These are phyloP conservation scores for Entomortierella lignicola DNA, from an alignment of 192 early-diverging fungal genomes.

Conservation along the genomic window DNA sequence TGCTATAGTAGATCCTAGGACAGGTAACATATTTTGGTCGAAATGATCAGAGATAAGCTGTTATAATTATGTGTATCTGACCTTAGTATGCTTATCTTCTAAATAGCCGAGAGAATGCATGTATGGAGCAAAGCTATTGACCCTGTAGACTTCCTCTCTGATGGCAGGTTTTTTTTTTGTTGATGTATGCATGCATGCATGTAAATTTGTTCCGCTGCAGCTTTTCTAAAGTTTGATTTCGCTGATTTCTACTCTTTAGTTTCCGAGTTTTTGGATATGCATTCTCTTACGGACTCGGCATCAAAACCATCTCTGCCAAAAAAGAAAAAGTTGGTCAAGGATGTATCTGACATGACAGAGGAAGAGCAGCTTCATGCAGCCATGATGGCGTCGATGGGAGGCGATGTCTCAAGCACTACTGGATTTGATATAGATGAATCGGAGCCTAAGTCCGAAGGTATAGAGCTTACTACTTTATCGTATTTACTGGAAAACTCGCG, in stretches of 20 bases:
- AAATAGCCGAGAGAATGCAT: slow-evolving; percentile 81
- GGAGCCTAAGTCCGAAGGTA: slow-evolving; percentile 9
- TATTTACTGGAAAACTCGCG: neutral
- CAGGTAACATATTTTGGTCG: slow-evolving; percentile 62
- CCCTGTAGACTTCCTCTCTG: slow-evolving; percentile 77
- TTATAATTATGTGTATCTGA: neutral
- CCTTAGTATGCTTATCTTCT: neutral
- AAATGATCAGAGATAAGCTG: neutral
- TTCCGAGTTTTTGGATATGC: slow-evolving; percentile 68
- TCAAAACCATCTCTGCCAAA: slow-evolving; percentile 47
- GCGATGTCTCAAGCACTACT: slow-evolving; percentile 32
- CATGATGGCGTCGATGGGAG: slow-evolving; percentile 77
- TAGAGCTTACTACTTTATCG: neutral
- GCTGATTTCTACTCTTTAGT: slow-evolving; percentile 49
- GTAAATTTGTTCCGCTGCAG: no score
- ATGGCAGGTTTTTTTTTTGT: slow-evolving; percentile 58
- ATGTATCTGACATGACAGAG: slow-evolving; percentile 82
- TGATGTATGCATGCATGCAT: neutral
- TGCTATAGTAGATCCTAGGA: slow-evolving; percentile 89
- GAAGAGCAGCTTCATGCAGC: slow-evolving; percentile 91
- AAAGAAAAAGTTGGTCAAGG: slow-evolving; percentile 49
- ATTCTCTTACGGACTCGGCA: slow-evolving; percentile 53
- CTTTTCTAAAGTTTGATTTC: neutral
- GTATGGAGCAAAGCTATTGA: slow-evolving; percentile 68
- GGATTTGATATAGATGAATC: slow-evolving; percentile 4